Evolutionary conservation across 164 flowering plant genomes (phyloP).

Genomic region (Aristolochia californica): DNA sequence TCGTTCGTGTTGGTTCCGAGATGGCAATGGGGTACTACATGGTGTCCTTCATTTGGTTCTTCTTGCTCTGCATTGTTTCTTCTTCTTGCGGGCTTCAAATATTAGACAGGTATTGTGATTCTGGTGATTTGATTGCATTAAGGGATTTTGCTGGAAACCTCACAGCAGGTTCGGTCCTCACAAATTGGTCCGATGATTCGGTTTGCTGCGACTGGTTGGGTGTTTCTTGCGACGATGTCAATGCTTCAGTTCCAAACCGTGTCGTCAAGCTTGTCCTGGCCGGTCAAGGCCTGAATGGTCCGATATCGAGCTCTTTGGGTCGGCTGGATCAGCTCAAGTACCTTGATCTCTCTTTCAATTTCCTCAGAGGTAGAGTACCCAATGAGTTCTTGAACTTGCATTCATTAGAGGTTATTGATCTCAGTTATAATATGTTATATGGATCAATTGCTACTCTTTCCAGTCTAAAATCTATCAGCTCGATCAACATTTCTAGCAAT

Average conservation of each 20-base stretch:
- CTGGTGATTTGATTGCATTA: conserved; percentile 15
- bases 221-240: conserved; percentile 28
- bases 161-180: conserved; percentile 2
- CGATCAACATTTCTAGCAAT: conserved; percentile 56
- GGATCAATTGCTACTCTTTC: conserved; percentile 32
- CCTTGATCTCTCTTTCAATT: conserved; percentile 63
- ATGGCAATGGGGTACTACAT: no score
- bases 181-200: conserved; percentile 3
- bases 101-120: conserved; percentile 1
- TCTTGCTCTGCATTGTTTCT: no score
- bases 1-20: no score
- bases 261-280: conserved; percentile 37
- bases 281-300: conserved; percentile 40
- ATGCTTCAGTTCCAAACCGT: no score
- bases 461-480: conserved; percentile 27
- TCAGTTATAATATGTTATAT: conserved; percentile 44
- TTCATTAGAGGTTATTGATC: conserved; percentile 51
- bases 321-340: conserved; percentile 35
- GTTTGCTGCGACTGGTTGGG: conserved; percentile 76
- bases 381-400: conserved; percentile 39
- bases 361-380: conserved; percentile 45
- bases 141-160: conserved; percentile 4
- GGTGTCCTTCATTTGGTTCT: no score
- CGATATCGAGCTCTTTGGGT: conserved; percentile 33
- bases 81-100: no score